Evolutionary conservation across 805 yeast species (phyloP).

Genomic region (Ogataea neopini): DNA sequence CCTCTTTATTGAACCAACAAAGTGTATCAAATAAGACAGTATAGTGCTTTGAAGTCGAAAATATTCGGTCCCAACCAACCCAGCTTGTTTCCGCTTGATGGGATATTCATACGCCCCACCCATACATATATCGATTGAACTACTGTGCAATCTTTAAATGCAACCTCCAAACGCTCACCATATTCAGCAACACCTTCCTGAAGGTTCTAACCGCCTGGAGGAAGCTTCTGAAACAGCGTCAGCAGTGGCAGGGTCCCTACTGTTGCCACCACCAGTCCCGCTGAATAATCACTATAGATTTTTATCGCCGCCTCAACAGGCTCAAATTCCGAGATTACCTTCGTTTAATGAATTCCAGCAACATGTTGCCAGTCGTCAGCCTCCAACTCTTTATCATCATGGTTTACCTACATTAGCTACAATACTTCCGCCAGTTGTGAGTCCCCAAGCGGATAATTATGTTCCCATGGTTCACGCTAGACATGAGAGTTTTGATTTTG

Average conservation of each 20-base stretch:
- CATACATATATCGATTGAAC: neutral
- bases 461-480: neutral
- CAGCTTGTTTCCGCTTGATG: too few relatives aligned
- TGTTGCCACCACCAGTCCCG: slow-evolving; percentile 4
- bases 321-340: slow-evolving; percentile 8
- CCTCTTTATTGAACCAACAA: neutral
- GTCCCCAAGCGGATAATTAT: neutral
- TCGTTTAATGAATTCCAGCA: slow-evolving; percentile 11
- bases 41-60: too few relatives aligned
- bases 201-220: neutral
- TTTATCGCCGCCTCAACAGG: slow-evolving; percentile 1
- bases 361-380: slow-evolving; percentile 4
- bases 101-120: neutral
- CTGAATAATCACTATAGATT: neutral
- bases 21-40: too few relatives aligned
- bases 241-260: too few relatives aligned
- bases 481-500: neutral
- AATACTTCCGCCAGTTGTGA: slow-evolving; percentile 8
- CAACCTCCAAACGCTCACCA: neutral
- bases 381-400: slow-evolving; percentile 3
- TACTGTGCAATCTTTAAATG: neutral
- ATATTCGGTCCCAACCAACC: too few relatives aligned
- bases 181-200: neutral
- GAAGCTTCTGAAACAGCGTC: neutral
- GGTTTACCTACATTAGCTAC: slow-evolving; percentile 12